phyloP scores from a whole-genome alignment of 129 eudicot species.

The Heracleum sosnowskyi region DNA sequence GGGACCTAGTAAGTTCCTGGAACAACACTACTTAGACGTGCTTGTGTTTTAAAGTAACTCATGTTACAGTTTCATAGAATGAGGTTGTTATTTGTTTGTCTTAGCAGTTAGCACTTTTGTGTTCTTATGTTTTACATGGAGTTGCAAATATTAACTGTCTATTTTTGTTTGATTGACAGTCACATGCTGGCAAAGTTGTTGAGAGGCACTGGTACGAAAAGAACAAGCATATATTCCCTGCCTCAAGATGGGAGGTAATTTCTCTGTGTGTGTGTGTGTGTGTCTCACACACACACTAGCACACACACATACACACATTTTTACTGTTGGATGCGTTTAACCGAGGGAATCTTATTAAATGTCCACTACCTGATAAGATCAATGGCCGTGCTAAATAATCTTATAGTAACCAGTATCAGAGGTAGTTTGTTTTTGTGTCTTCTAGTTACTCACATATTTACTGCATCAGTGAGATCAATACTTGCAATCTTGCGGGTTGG shows the following conservation, averaged over 20 bases:
- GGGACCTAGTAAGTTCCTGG: not conserved
- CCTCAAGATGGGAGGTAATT: conserved; percentile 99
- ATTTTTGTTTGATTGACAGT: conserved; percentile 37
- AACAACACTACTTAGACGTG: too few species aligned
- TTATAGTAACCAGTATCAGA: not conserved
- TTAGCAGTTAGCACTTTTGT: not conserved
- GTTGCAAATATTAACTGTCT: not conserved
- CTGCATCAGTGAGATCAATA: not conserved
- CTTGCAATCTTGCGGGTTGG: not conserved
- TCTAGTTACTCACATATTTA: too few species aligned
- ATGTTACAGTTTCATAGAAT: not conserved
- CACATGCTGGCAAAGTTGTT: conserved; percentile 99
- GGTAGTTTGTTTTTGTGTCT: not conserved
- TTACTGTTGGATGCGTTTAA: not conserved
- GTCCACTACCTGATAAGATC: not conserved
- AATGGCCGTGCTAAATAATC: not conserved
- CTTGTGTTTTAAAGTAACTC: not conserved
- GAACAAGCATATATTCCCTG: conserved; percentile 97
- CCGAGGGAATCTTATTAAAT: not conserved
- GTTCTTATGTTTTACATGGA: not conserved
- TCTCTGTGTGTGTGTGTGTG: not conserved
- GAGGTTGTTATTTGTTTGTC: not conserved
- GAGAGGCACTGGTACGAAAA: conserved; percentile 99
- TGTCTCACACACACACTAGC: not conserved
- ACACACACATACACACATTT: not conserved